Conservation (phyloP, 208 protist genomes). For the Trypanosoma congolense region DNA sequence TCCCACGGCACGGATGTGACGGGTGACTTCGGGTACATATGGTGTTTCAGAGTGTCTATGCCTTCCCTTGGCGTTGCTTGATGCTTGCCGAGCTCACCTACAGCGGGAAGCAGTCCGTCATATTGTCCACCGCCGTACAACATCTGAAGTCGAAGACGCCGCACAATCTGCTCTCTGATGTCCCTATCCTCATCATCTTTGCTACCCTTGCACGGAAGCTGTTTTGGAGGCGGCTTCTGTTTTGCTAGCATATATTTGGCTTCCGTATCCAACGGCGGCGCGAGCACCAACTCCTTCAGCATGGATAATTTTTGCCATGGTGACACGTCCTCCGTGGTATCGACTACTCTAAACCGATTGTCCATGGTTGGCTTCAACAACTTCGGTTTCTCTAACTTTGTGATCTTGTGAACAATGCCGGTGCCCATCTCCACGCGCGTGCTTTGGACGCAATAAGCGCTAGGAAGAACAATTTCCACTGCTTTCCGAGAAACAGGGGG, state of each 20-base stretch:
- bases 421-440: neutral
- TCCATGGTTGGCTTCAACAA: neutral
- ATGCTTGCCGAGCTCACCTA: neutral
- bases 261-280: neutral
- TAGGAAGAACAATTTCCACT: neutral
- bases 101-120: neutral
- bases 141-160: constrained; percentile 31
- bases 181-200: constrained; percentile 11
- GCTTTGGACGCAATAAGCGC: neutral
- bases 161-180: constrained; percentile 21
- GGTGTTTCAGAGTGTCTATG: too few relatives aligned
- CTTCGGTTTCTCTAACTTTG: neutral
- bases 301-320: neutral
- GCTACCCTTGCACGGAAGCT: neutral
- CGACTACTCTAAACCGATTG: neutral
- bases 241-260: neutral
- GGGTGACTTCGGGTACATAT: neutral
- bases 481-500: neutral
- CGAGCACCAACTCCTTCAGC: neutral
- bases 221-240: neutral
- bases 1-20: neutral
- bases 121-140: constrained; percentile 24
- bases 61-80: too few relatives aligned
- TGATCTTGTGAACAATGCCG: neutral
- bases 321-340: neutral